Conservation (phyloP, 495 filamentous ascomycete genomes). For the Stereocaulon alpinum region DNA sequence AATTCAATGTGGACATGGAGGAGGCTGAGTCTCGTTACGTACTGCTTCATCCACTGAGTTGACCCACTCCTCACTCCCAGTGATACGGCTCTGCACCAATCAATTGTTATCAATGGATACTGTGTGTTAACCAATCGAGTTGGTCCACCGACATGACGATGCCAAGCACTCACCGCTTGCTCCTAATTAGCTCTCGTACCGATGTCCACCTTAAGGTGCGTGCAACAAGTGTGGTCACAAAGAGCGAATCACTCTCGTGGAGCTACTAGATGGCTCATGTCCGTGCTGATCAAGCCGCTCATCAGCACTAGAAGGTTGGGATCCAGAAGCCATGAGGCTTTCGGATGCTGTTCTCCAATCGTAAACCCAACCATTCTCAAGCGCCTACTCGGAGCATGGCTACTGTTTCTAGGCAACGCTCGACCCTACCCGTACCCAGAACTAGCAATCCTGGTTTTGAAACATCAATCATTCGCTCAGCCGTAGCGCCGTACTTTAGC, state of each 20-base stretch:
- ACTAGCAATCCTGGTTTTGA: background rate
- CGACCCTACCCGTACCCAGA: background rate
- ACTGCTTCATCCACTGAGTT: background rate
- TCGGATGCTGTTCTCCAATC: slow-evolving; percentile 1
- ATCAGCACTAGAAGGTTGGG: background rate
- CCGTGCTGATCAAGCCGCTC: slow-evolving; percentile 2
- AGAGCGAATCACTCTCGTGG: background rate
- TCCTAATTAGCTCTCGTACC: background rate
- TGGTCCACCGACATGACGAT: background rate
- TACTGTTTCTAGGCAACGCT: background rate
- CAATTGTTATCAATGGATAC: background rate
- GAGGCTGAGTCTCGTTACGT: slow-evolving; percentile 1
- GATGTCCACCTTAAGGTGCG: background rate
- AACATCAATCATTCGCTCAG: background rate
- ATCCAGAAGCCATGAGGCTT: background rate
- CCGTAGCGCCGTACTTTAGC: background rate
- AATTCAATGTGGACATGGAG: background rate
- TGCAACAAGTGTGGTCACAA: background rate
- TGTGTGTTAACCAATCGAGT: background rate
- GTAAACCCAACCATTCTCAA: background rate
- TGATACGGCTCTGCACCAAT: background rate
- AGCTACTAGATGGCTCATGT: slow-evolving; percentile 2
- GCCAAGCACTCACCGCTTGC: slow-evolving; percentile 2
- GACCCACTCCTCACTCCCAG: background rate
- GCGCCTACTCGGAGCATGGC: background rate